Evolutionary conservation across 2,329 filamentous ascomycete species (phyloP).

Genomic region (Sporothrix mexicana): DNA sequence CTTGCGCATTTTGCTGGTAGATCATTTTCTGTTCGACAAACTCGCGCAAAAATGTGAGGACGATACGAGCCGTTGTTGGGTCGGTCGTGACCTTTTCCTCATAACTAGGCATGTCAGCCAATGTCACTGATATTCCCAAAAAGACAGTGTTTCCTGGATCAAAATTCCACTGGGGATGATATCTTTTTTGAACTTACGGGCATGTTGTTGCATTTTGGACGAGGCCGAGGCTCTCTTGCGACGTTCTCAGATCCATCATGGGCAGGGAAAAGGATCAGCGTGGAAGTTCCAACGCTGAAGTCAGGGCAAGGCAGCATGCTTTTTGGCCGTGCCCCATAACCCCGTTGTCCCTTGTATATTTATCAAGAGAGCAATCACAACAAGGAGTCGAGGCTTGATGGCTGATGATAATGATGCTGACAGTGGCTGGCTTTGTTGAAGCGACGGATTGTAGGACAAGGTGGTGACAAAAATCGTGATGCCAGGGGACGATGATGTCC

Average conservation of each 20-base stretch:
- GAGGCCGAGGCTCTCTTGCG: constrained; percentile 26
- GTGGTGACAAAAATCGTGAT: neutral
- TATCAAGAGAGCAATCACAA: neutral
- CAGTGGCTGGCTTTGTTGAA: too few species aligned
- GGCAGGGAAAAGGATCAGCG: constrained; percentile 4
- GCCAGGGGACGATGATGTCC: neutral
- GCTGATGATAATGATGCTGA: too few species aligned
- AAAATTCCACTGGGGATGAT: too few species aligned
- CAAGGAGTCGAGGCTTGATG: too few species aligned
- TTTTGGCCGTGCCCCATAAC: neutral
- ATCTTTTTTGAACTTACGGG: constrained; percentile 26
- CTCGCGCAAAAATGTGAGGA: constrained; percentile 43
- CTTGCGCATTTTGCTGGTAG: constrained; percentile 36
- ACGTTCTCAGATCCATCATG: constrained; percentile 27
- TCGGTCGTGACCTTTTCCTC: constrained; percentile 42
- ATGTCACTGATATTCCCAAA: too few species aligned
- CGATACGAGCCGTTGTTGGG: constrained; percentile 42
- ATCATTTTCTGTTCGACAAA: constrained; percentile 40
- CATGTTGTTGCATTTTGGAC: constrained; percentile 24
- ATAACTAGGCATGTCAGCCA: constrained; percentile 37
- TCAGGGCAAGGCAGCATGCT: constrained; percentile 5
- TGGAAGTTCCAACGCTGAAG: constrained; percentile 19
- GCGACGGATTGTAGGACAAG: neutral
- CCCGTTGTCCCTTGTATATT: neutral
- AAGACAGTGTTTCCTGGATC: too few species aligned